Percentiles rank a stretch among this genome's conserved stretches.
Conservation (phyloP, 768 basidiomycete genomes). For the Lactifluus hygrophoroides region DNA sequence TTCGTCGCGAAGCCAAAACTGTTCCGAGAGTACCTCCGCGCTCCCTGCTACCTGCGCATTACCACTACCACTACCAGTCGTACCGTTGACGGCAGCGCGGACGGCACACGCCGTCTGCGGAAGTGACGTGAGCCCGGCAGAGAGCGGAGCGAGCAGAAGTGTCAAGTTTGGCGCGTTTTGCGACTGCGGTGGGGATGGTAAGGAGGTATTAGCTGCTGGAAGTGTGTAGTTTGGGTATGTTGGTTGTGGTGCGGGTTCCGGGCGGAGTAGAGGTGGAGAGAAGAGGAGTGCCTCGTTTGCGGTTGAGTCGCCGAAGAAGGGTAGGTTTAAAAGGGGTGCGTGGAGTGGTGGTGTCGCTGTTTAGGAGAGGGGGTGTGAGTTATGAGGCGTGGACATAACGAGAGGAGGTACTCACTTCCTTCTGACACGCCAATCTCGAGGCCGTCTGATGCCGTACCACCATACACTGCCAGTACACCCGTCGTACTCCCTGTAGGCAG, state of each 20-base stretch:
- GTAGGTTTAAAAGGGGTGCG: constrained; percentile 33
- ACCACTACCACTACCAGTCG: no score
- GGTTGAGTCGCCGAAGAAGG: constrained; percentile 67
- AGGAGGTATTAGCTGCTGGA: constrained; percentile 44
- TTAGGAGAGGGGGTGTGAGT: no score
- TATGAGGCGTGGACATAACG: neutral
- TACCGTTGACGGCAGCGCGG: constrained; percentile 20
- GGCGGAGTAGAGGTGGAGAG: constrained; percentile 45
- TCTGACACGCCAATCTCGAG: constrained; percentile 55
- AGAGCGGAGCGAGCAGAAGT: constrained; percentile 47
- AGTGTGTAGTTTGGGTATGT: constrained; percentile 73
- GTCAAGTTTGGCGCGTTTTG: constrained; percentile 39
- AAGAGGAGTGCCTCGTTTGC: constrained; percentile 65
- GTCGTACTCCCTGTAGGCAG: constrained; percentile 31
- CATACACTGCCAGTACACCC: constrained; percentile 44
- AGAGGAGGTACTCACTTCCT: neutral
- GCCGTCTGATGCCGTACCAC: constrained; percentile 29
- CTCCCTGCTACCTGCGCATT: constrained; percentile 22
- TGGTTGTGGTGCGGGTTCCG: constrained; percentile 28
- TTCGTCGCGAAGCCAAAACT: constrained; percentile 47
- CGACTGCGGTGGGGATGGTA: constrained; percentile 34
- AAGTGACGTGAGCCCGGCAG: constrained; percentile 32
- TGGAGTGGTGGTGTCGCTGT: constrained; percentile 34
- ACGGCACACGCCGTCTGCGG: constrained; percentile 57
- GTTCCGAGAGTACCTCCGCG: constrained; percentile 32